These are phyloP conservation scores for Kluyveromyces marxianus DNA, from an alignment of 1,139 yeast genomes.

Conservation along the genomic window DNA sequence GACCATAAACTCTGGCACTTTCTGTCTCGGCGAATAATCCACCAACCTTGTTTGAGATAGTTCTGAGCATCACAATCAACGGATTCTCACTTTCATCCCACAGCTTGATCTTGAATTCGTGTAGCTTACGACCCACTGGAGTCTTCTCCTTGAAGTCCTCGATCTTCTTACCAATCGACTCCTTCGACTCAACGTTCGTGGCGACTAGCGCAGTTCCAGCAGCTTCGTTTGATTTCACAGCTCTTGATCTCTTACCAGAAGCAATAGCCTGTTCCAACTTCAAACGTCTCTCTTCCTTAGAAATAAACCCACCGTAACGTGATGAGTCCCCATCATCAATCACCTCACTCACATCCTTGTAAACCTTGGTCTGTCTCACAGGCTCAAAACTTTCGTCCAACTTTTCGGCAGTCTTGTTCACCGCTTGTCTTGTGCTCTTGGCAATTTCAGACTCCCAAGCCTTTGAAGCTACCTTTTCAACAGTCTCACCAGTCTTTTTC, in stretches of 20 bases:
- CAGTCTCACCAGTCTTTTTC: conserved; percentile 86
- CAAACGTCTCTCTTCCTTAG: conserved; percentile 70
- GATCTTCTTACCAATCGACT: conserved; percentile 63
- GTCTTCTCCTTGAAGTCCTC: conserved; percentile 62
- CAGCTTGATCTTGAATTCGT: conserved; percentile 53
- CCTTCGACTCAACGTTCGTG: conserved; percentile 71
- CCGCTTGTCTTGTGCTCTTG: conserved; percentile 76
- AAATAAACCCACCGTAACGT: conserved; percentile 87
- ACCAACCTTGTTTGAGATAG: conserved; percentile 70
- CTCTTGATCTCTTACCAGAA: conserved; percentile 52
- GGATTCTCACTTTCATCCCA: conserved; percentile 98
- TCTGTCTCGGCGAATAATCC: conserved; percentile 95
- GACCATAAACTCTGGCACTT: conserved; percentile 80
- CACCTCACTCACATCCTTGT: conserved; percentile 81
- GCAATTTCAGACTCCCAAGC: conserved; percentile 98
- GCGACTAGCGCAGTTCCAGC: conserved; percentile 81
- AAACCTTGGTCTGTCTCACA: conserved; percentile 81
- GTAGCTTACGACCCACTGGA: conserved; percentile 58
- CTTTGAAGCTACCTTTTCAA: conserved; percentile 79
- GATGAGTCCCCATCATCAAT: conserved; percentile 88
- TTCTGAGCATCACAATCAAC: conserved; percentile 70
- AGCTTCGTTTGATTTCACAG: conserved; percentile 72
- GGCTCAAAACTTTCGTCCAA: conserved; percentile 86
- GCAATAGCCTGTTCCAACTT: conserved; percentile 67
- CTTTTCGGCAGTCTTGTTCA: conserved; percentile 69